These are phyloP conservation scores for Sarocladiaceae sp. DNA, from an alignment of 2,329 filamentous ascomycete genomes.

Conservation along the genomic window DNA sequence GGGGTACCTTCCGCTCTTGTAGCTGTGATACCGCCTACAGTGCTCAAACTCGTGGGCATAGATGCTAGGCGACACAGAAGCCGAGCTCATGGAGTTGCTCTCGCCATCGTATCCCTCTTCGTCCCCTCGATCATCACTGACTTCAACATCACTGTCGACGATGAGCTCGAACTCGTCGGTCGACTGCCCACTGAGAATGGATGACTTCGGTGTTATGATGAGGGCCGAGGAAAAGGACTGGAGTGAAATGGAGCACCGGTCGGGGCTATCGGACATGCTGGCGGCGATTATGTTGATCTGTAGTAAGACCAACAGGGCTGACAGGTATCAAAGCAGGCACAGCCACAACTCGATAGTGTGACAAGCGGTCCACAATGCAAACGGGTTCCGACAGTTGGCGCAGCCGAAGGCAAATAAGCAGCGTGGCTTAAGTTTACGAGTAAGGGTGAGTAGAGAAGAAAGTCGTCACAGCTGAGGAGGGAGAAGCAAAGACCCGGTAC, in stretches of 20 bases:
- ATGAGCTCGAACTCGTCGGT: conserved; percentile 26
- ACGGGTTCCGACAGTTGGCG: neutral
- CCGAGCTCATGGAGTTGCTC: conserved; percentile 22
- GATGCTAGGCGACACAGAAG: conserved; percentile 28
- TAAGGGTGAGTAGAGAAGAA: too few species aligned
- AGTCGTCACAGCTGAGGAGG: neutral
- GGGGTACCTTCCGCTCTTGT: conserved; percentile 38
- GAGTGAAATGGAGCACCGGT: conserved; percentile 24
- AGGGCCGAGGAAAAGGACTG: neutral
- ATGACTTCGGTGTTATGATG: neutral
- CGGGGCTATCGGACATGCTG: conserved; percentile 13
- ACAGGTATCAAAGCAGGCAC: neutral
- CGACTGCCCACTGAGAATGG: conserved; percentile 15
- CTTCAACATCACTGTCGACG: conserved; percentile 13
- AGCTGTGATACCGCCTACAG: conserved; percentile 38
- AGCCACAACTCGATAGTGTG: too few species aligned
- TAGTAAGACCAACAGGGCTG: neutral
- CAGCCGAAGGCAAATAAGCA: neutral
- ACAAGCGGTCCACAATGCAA: too few species aligned
- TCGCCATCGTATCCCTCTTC: conserved; percentile 19
- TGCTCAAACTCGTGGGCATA: conserved; percentile 28
- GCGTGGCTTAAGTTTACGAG: neutral
- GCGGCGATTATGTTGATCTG: neutral
- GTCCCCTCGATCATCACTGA: conserved; percentile 12
- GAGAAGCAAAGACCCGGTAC: too few species aligned